Evolutionary conservation across 78 protist genomes (phyloP), one percentile per base, ranked within the genome.

Genomic region (Dictyostelium citrinum): DNA sequence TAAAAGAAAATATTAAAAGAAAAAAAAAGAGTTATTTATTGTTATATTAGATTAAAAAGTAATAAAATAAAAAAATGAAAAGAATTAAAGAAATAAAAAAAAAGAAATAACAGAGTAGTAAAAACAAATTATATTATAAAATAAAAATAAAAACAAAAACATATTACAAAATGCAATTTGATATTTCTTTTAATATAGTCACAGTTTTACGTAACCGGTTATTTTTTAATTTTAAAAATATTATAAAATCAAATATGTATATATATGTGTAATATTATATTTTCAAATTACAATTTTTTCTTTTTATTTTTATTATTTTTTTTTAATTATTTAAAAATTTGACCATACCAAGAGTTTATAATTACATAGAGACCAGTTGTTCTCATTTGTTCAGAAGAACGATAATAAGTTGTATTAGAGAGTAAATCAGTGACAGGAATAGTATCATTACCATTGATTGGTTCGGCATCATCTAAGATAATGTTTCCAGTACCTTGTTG

Each of bases 281-380:
- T n/a, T n/a, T n/a, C n/a, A n/a, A n/a, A n/a, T n/a, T n/a, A n/a
- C n/a, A n/a, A n/a, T n/a, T n/a, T n/a, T n/a, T n/a, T n/a, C n/a
- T n/a, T n/a, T n/a, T n/a, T n/a, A n/a, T n/a, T n/a, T n/a, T n/a
- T n/a, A n/a, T n/a, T n/a, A n/a, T n/a, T n/a, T n/a, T n/a, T n/a
- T n/a, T n/a, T n/a, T n/a, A n/a, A n/a, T n/a, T n/a, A n/a, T n/a
- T 64, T 82, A 33, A 97, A 97, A 10, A 97, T 96, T 67, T 97
- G 97, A 78, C 97, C 92, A 76, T 81, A 72, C 97, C 96, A 97
- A 17, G 97, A 61, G 35, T 91, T 75, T 37, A 97, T 68, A 43
- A 93, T 60, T 20, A 95, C 97, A 76, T 81, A 82, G 27, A 97
- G 79, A 70, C 98, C 98, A 12, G 90, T 17, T 1, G 81, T 51